Percentiles rank a stretch among this genome's conserved stretches.
phyloP scores from a whole-genome alignment of 352 stramenopile genomes.

The Pythium insidiosum region DNA sequence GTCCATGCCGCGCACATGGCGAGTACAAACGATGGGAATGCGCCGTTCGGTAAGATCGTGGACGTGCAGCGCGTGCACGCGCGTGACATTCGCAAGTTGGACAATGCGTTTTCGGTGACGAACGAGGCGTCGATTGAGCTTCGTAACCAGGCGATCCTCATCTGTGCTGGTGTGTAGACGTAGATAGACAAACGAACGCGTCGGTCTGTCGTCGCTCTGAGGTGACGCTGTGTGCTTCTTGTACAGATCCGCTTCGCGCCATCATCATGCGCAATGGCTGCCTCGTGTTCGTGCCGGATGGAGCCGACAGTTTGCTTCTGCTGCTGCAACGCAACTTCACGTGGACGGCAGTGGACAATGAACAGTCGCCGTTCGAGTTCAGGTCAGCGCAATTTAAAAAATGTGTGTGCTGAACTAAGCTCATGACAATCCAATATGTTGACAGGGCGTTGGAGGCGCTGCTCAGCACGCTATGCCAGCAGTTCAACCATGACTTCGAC shows the following conservation, averaged over 20 bases:
- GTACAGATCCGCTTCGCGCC: constrained; percentile 13
- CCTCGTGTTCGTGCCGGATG: constrained; percentile 27
- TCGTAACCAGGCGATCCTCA: constrained; percentile 17
- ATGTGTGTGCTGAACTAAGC: too few relatives aligned
- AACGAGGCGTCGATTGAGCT: constrained; percentile 17
- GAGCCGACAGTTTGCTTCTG: constrained; percentile 41
- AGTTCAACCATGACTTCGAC: constrained; percentile 44
- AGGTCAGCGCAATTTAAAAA: constrained; percentile 28
- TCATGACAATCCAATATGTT: too few relatives aligned
- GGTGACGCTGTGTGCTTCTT: too few relatives aligned
- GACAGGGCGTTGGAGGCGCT: constrained; percentile 28
- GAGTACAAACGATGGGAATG: background rate
- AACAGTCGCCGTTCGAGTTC: constrained; percentile 13
- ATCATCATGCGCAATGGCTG: constrained; percentile 18
- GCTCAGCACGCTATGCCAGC: constrained; percentile 41
- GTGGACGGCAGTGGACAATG: constrained; percentile 36
- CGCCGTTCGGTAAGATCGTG: constrained; percentile 7
- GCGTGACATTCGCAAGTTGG: constrained; percentile 16
- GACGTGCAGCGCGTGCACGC: constrained; percentile 27
- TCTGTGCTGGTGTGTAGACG: constrained; percentile 11
- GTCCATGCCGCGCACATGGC: background rate
- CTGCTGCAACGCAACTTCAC: constrained; percentile 59
- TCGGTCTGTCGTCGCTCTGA: background rate
- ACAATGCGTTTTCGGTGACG: constrained; percentile 17
- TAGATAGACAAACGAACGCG: too few relatives aligned